A percentile compares a stretch with the other conserved stretches of the same genome.
phyloP scores from a whole-genome alignment of 805 yeast genomes.

The Pichia gijzeniarum region DNA sequence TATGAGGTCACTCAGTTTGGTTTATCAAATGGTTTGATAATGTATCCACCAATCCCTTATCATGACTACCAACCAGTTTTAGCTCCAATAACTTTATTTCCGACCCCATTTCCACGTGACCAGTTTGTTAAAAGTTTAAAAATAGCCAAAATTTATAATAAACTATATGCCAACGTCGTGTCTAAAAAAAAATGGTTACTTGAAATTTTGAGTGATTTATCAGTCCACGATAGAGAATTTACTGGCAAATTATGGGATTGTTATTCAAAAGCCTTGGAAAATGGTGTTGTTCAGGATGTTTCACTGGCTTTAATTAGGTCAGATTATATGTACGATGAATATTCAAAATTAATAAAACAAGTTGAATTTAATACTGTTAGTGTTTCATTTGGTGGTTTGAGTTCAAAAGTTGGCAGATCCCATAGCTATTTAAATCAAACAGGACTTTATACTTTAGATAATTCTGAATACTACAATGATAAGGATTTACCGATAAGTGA shows the following conservation, averaged over 20 bases:
- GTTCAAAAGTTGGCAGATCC: constrained; percentile 68
- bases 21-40: constrained; percentile 70
- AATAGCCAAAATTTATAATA: constrained; percentile 65
- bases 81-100: constrained; percentile 88
- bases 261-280: constrained; percentile 42
- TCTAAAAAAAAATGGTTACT: constrained; percentile 56
- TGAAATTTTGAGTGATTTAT: constrained; percentile 45
- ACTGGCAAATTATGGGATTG: constrained; percentile 72
- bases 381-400: constrained; percentile 90
- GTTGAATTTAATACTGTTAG: constrained; percentile 95
- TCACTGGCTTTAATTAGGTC: constrained; percentile 84
- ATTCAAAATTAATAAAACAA: constrained; percentile 65
- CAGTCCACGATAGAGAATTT: constrained; percentile 62
- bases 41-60: constrained; percentile 60
- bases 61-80: constrained; percentile 38
- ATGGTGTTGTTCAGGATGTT: constrained; percentile 54
- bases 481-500: constrained; percentile 55
- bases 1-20: constrained; percentile 60
- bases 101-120: constrained; percentile 74
- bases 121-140: constrained; percentile 61
- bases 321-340: constrained; percentile 68
- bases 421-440: constrained; percentile 59
- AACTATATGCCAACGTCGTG: constrained; percentile 66
- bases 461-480: constrained; percentile 36
- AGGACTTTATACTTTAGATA: constrained; percentile 46